These are phyloP conservation scores for Cornus suecica DNA, from an alignment of 148 eudicot genomes.

Conservation along the genomic window DNA sequence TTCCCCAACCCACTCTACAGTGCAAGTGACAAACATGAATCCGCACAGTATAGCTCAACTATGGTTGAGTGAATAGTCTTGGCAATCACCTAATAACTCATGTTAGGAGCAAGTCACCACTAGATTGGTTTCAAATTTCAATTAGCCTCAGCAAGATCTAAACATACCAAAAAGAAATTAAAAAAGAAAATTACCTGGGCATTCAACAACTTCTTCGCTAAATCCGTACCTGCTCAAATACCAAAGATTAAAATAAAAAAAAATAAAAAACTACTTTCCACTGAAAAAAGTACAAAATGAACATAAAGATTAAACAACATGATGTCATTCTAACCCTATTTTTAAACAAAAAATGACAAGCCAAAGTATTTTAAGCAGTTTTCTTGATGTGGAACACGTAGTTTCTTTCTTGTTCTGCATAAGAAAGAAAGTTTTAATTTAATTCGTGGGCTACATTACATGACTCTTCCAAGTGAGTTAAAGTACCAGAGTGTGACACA, in stretches of 20 bases:
- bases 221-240: constrained; percentile 68
- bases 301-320: constrained; percentile 2
- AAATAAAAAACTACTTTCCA: background rate
- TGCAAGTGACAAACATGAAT: background rate
- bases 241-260: constrained; percentile 1
- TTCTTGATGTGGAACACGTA: background rate
- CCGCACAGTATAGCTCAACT: background rate
- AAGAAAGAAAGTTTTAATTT: background rate
- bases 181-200: too few species aligned
- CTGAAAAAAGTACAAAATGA: background rate
- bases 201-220: constrained; percentile 91
- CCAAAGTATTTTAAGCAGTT: background rate
- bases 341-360: background rate
- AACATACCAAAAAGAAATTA: background rate
- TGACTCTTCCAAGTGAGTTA: too few species aligned
- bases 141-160: background rate
- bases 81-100: background rate
- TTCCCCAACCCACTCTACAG: background rate
- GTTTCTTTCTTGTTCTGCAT: background rate
- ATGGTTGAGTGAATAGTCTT: background rate
- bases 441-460: too few species aligned
- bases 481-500: too few species aligned
- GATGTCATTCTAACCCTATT: background rate
- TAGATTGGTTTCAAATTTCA: background rate
- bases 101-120: background rate